phyloP scores from a whole-genome alignment of 306 rosid genomes.

The Herpetospermum pedunculosum region DNA sequence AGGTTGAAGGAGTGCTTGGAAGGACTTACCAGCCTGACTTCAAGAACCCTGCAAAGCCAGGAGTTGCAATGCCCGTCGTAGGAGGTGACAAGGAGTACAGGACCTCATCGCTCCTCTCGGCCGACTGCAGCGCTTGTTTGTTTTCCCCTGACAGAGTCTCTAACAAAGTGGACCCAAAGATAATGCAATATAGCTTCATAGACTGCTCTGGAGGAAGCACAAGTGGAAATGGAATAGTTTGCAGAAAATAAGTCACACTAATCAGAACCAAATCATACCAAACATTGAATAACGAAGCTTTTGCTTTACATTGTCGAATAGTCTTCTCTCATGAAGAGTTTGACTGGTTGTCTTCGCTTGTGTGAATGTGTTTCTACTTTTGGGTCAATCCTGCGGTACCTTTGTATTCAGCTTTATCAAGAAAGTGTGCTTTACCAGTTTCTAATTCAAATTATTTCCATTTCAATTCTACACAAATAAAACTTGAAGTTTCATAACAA shows the following conservation, averaged over 20 bases:
- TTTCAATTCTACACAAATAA: background rate
- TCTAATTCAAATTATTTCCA: background rate
- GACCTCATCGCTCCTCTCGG: conserved; percentile 57
- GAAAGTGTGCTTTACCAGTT: background rate
- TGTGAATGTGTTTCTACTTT: background rate
- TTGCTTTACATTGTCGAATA: background rate
- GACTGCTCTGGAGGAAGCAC: conserved; percentile 46
- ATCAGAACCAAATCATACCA: background rate
- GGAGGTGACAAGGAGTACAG: conserved; percentile 71
- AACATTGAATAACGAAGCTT: conserved; percentile 1
- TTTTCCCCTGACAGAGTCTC: conserved; percentile 24
- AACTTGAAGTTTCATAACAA: background rate
- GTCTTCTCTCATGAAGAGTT: background rate
- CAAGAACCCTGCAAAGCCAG: conserved; percentile 52
- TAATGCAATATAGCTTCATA: conserved; percentile 25
- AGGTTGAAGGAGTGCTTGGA: conserved; percentile 81
- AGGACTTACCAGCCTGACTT: conserved; percentile 80
- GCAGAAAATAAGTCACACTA: conserved; percentile 32
- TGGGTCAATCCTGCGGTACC: background rate
- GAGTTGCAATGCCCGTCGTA: conserved; percentile 73
- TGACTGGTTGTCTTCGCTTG: background rate
- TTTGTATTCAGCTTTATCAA: background rate
- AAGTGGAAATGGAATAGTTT: conserved; percentile 69
- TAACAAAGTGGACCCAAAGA: conserved; percentile 4
- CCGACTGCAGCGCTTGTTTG: conserved; percentile 41